Evolutionary conservation across 257 asterid genomes (phyloP), one percentile per base, ranked within the genome.

Genomic region (Primulina tabacum): DNA sequence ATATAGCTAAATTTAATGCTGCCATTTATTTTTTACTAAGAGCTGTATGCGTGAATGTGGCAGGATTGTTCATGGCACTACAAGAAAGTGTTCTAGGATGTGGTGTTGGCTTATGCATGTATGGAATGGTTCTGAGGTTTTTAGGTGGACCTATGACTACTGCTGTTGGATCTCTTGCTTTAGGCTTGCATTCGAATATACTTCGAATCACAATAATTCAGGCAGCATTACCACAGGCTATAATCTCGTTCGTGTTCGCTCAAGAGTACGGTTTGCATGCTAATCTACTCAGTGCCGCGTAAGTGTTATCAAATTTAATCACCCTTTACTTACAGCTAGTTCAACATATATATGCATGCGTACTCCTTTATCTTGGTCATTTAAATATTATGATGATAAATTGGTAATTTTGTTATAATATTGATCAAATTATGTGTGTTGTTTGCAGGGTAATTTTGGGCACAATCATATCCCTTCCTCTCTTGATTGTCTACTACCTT

Each of bases 21-120:
- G 2, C 6, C 8, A 50, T 4, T 35, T 7, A 35, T 16, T 50
- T 16, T 50, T 18, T 43, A 17, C 57, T 50, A 50, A 50, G 21
- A 50, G 20, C 21, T 50, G 57, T 7, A 5, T 50, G 21, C n/a
- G 3, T 47, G 56, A 47, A 47, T 47, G 20, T 47, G 3, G 6
- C 78, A 92, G 96, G 98, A 38, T 65, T 89, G 3, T 92, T 92
- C 76, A 87, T 92, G 92, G 97, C 95, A 37, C 61, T 85, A 69
- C 91, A 88, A 81, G 80, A 88, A 65, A 92, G 84, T 67, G 33
- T 88, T 14, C 72, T 89, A 53, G 84, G 86, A 0, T 85, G 95
- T 53, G 97, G 95, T 0, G 65, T 74, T 18, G 68, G 82, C 26
- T 65, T 83, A 38, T 76, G 85, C 6, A 4, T 86, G 14, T 78